Percentiles rank a stretch among this genome's conserved stretches.
Evolutionary conservation across 31 red algal species (phyloP).

Genomic region (Endocladia muricata): DNA sequence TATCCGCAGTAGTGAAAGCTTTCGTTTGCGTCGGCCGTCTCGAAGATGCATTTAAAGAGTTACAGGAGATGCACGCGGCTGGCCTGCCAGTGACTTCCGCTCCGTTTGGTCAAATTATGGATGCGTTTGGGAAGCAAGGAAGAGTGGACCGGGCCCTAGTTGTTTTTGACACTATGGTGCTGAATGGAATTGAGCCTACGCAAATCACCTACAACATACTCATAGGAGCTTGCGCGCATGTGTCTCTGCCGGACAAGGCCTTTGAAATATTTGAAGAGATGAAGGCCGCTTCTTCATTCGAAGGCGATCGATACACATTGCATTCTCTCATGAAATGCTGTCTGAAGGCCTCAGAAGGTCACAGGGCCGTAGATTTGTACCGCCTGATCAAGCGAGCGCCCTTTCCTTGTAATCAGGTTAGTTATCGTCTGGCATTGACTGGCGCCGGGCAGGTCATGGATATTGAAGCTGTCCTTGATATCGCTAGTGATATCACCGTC

Average conservation of each 20-base stretch:
- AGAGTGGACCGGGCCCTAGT: slow-evolving; percentile 26
- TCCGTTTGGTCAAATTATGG: slow-evolving; percentile 40
- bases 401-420: slow-evolving; percentile 45
- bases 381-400: background rate
- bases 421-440: slow-evolving; percentile 11
- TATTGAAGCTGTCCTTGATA: slow-evolving; percentile 18
- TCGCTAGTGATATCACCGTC: slow-evolving; percentile 5
- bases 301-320: slow-evolving; percentile 36
- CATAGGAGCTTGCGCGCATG: slow-evolving; percentile 34
- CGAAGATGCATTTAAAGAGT: background rate
- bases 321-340: slow-evolving; percentile 28
- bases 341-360: background rate
- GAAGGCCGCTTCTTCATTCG: slow-evolving; percentile 16
- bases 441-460: slow-evolving; percentile 42
- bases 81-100: slow-evolving; percentile 8
- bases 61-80: slow-evolving; percentile 21
- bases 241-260: background rate
- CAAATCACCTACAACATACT: slow-evolving; percentile 49
- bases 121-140: slow-evolving; percentile 34
- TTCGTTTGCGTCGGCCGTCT: slow-evolving; percentile 16
- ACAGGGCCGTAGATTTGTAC: slow-evolving; percentile 9
- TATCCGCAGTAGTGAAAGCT: slow-evolving; percentile 30
- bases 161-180: slow-evolving; percentile 36
- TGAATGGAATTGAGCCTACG: slow-evolving; percentile 21
- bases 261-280: slow-evolving; percentile 56